Evolutionary conservation across 73 alveolate species (phyloP), one percentile per base, ranked within the genome.

Genomic region (Paramecium pentaurelia): DNA sequence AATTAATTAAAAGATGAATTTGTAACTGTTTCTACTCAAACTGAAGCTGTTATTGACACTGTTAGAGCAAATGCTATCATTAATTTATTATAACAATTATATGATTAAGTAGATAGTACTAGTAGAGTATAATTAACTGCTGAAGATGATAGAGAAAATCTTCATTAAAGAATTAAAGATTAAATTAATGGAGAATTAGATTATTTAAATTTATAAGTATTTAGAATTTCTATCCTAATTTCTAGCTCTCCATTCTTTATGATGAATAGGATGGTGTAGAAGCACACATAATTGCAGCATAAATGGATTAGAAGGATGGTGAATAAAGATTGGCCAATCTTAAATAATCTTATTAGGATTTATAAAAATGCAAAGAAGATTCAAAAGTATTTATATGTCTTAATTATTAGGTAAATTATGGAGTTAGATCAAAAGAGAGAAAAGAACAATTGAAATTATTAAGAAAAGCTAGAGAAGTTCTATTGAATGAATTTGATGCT

Each of bases 341-440:
- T 12, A 64, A 64, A 64, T 28, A 64, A 36, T 34, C 42, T 14
- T 32, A 64, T 6, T 28, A 64, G 7, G 84, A 64, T 34, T 64
- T 64, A 64, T 64, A 28, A 28, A 64, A 64, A 14, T 64, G 84
- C 27, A 64, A 64, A 27, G 84, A 64, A 9, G 47, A 28, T 64
- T 64, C 84, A 25, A 64, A 64, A 32, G 84, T 64, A 64, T 14
- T 64, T 12, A 64, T 22, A 20, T 0, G 6, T 3, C 2, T n/a
- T 12, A 16, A 25, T n/a, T 4, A 6, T 9, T 10, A 64, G 84
- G 84, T 64, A 0, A 64, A 64, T 28, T 64, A 64, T 32, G 84
- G 84, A 64, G 84, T 64, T 14, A 64, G 84, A 64, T 64, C 84
- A 6, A 64, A 64, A 32, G 84, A 64, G 84, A 64, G 84, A 32